These are phyloP conservation scores for Lasiosphaeria hispida DNA, from an alignment of 495 filamentous ascomycete species.

Conservation along the genomic window DNA sequence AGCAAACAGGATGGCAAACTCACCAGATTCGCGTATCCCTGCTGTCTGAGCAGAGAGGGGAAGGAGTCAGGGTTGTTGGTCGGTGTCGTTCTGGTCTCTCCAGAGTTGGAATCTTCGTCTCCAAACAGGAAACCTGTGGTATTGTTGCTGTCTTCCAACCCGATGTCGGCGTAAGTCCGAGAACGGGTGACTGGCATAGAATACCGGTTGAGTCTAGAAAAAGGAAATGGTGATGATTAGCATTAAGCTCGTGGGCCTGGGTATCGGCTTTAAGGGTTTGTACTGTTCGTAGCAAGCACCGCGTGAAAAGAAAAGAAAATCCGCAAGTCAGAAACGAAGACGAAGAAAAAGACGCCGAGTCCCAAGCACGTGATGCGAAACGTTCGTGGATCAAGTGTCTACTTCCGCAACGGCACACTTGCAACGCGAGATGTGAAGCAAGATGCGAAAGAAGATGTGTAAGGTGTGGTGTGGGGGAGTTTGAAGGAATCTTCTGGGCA, in stretches of 20 bases:
- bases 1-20: slow-evolving; percentile 36
- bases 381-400: too few relatives aligned
- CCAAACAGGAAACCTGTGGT: slow-evolving; percentile 81
- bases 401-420: too few relatives aligned
- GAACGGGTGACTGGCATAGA: slow-evolving; percentile 81
- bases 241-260: not conserved
- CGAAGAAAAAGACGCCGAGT: too few relatives aligned
- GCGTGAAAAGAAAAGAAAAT: not conserved
- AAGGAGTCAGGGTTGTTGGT: slow-evolving; percentile 75
- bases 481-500: too few relatives aligned
- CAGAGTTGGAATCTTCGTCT: slow-evolving; percentile 65
- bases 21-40: slow-evolving; percentile 67
- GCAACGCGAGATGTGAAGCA: too few relatives aligned
- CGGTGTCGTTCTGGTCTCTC: slow-evolving; percentile 56
- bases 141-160: slow-evolving; percentile 65
- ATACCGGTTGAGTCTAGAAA: slow-evolving; percentile 70
- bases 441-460: too few relatives aligned
- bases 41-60: slow-evolving; percentile 71
- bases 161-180: slow-evolving; percentile 56
- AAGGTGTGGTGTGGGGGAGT: too few relatives aligned
- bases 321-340: too few relatives aligned
- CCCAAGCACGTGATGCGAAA: too few relatives aligned
- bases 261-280: too few relatives aligned
- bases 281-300: not conserved
- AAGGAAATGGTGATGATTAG: not conserved